These are phyloP conservation scores for Pyrus pyrifolia DNA, from an alignment of 306 rosid species.

Conservation along the genomic window DNA sequence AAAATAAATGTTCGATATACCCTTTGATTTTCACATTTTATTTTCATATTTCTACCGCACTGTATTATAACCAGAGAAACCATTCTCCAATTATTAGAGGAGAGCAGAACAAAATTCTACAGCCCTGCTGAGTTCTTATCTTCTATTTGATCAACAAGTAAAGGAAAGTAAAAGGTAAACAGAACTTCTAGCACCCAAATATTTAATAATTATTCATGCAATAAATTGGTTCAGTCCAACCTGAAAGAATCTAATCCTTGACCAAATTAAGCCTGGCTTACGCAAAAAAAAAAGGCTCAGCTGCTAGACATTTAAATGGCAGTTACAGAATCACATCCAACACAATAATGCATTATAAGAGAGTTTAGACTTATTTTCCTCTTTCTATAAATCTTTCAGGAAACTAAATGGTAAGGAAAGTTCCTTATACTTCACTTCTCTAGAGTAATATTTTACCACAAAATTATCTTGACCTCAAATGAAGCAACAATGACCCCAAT, in stretches of 20 bases:
- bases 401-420: background rate
- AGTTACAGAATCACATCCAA: background rate
- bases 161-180: background rate
- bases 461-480: background rate
- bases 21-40: background rate
- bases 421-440: background rate
- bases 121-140: background rate
- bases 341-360: background rate
- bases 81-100: background rate
- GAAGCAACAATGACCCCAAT: background rate
- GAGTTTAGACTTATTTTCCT: background rate
- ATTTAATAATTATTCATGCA: background rate
- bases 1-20: background rate
- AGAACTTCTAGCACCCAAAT: background rate
- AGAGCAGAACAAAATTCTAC: background rate
- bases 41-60: background rate
- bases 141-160: background rate
- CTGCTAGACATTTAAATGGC: background rate
- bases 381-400: background rate
- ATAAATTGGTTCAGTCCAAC: background rate
- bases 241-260: background rate
- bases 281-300: background rate
- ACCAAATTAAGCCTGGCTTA: background rate
- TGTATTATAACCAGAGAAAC: background rate
- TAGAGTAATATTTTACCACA: background rate